Base-by-base conservation (phyloP, 805 yeast genomes). In the Kockiozyma suomiensis region DNA sequence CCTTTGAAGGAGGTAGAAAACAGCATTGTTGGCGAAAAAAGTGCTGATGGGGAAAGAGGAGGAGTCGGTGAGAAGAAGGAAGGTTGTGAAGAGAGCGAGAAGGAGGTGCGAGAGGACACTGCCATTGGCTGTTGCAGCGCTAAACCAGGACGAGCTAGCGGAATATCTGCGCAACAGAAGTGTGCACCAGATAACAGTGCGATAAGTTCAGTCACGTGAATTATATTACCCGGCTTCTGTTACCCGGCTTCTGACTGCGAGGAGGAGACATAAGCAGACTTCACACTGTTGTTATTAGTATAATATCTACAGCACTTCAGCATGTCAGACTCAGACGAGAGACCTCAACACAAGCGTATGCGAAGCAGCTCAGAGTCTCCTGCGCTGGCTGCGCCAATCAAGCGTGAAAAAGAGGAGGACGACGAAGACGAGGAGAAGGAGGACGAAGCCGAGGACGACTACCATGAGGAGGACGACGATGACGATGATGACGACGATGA, bases 1-100 rank as follows among this genome's bases (percentile, higher is more conserved):
- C 61, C 53, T 48, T 60, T 60, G 47, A 56, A 19, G 30, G 61
- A 37, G 25, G 56, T 21, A 12, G 62, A 47, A 59, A 61, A 61
- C 48, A 57, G 47, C 65, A 61, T 58, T 19, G 50, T 40, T 23
- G 40, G 38, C 13, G 28, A 40, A n/a, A 32, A 33, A 47, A 21
- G 28, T 30, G 30, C 42, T 12, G 23, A 15, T 30, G 50, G 26
- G 15, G 8, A 30, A 37, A n/a, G 46, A 49, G 43, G 17, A 6
- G 37, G 19, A 35, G 35, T 10, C 7, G 52, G 45, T 40, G 50
- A 10, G 23, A 54, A 21, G 33, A 17, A 19, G 12, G 50, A 13
- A 25, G 54, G 41, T 8, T 17, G 49, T 41, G 51, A 28, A 26
- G 43, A 41, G 59, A 41, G 43, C 26, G 50, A 48, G 55, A 23